Percentiles rank a stretch among this genome's conserved stretches.
Evolutionary conservation across 495 filamentous ascomycete genomes (phyloP).

Genomic region (Tuber brumale): DNA sequence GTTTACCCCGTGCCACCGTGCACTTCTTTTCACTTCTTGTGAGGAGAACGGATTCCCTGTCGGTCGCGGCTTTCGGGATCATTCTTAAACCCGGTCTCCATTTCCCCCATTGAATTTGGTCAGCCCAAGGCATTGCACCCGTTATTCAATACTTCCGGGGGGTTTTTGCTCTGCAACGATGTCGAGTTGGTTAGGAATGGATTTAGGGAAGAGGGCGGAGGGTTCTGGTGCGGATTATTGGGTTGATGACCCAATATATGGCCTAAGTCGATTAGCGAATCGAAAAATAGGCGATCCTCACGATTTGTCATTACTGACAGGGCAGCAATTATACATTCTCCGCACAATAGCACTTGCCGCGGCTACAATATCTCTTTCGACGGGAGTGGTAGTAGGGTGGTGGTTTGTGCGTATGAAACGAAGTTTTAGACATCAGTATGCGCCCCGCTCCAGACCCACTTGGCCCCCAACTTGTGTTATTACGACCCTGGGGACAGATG

Average conservation of each 20-base stretch:
- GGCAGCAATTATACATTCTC: conserved; percentile 37
- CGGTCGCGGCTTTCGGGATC: conserved; percentile 13
- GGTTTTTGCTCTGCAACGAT: neutral
- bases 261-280: conserved; percentile 25
- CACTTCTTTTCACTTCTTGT: conserved; percentile 22
- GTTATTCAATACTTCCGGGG: neutral
- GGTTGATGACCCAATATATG: conserved; percentile 39
- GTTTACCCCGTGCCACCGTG: conserved; percentile 28
- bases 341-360: conserved; percentile 40
- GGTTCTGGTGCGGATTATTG: conserved; percentile 21
- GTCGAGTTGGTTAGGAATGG: conserved; percentile 20
- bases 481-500: neutral
- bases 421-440: conserved; percentile 67
- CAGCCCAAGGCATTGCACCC: conserved; percentile 16
- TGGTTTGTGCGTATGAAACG: conserved; percentile 70
- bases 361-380: conserved; percentile 39
- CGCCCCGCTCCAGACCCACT: conserved; percentile 13
- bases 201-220: conserved; percentile 23
- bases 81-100: conserved; percentile 16
- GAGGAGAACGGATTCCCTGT: conserved; percentile 17
- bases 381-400: conserved; percentile 47
- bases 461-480: neutral
- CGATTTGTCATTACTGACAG: conserved; percentile 32
- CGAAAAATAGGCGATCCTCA: conserved; percentile 17
- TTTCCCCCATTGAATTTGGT: conserved; percentile 31